These are phyloP conservation scores for Colletotrichum spaethianum DNA, from an alignment of 2,329 filamentous ascomycete species.

Conservation along the genomic window DNA sequence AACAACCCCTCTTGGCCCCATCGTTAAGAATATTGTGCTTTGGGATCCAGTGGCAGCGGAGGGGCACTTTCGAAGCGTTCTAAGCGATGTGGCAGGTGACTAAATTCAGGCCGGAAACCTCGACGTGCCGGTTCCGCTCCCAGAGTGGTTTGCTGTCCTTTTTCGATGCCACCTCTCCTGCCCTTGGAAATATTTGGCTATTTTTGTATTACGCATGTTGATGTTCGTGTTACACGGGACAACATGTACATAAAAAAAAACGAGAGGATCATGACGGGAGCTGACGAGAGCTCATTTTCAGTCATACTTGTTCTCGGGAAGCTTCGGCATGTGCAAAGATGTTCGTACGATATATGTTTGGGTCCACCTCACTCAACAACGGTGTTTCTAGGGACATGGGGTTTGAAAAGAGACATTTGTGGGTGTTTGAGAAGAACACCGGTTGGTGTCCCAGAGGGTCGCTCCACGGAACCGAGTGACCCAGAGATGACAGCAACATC, in stretches of 20 bases:
- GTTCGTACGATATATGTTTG: slow-evolving; percentile 14
- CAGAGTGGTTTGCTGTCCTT: not conserved
- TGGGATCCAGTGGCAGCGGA: not conserved
- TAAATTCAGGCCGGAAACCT: not conserved
- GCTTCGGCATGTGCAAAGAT: not conserved
- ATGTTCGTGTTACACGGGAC: not conserved
- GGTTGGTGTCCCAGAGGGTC: not conserved
- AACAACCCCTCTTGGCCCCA: slow-evolving; percentile 7
- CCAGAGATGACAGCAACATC: not conserved
- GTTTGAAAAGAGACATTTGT: not conserved
- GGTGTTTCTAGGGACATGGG: slow-evolving; percentile 12
- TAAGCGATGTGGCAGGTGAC: slow-evolving; percentile 11
- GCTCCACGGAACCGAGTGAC: not conserved
- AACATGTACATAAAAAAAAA: not conserved
- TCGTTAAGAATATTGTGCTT: slow-evolving; percentile 2
- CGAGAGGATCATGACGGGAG: too few species aligned
- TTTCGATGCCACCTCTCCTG: not conserved
- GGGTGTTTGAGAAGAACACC: slow-evolving; percentile 1
- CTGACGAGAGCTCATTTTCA: not conserved
- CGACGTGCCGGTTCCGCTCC: not conserved
- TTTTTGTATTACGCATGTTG: not conserved
- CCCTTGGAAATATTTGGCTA: too few species aligned
- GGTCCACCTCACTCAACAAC: slow-evolving; percentile 1
- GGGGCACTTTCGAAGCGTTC: not conserved
- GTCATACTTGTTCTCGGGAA: not conserved